Evolutionary conservation across 805 yeast genomes (phyloP), one percentile per base, ranked within the genome.

Genomic region (Sungouiella thailandica): DNA sequence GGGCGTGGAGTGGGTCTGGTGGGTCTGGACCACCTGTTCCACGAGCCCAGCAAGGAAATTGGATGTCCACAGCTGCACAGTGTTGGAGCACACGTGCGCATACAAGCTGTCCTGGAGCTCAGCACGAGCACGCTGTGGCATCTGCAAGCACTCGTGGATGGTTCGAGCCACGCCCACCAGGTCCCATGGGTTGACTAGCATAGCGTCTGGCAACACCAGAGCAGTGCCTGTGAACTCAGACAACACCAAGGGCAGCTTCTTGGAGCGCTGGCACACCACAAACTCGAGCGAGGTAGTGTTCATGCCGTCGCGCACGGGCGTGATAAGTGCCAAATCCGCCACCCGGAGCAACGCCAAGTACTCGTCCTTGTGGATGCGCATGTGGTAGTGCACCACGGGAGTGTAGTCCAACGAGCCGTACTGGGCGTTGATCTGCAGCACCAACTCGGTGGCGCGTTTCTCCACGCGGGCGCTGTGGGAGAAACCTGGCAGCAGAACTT

Each of bases 141-240:
- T 69, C 15, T 57, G 47, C 14, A 93, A 69, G 31, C 88, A 74
- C 32, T 75, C 77, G 54, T 88, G 69, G 36, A 94, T 83, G 5
- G 88, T 74, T 49, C 78, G 83, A 1, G 98, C 90, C 23, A 90
- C 90, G 2, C 95, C 95, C 17, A 86, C 90, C 0, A 94, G 72
- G 61, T 93, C 97, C 96, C 97, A 93, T 6, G 99, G 99, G 49
- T 93, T 93, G 23, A 93, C 93, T 43, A 83, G 75, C 32, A 85
- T 70, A 0, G 96, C 85, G 40, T 81, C 85, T 35, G 68, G 70
- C 35, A 83, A 57, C 2, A 82, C 82, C 2, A 83, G 65, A 1
- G 87, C 76, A 3, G 94, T 80, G 28, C 98, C 99, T 36, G 95
- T 83, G 54, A 93, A 93, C 62, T 93, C 99, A 15, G 96, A 84